Percentiles rank a stretch among this genome's conserved stretches.
Conservation (phyloP, 305 asterid species). For the Solanum hybrid region DNA sequence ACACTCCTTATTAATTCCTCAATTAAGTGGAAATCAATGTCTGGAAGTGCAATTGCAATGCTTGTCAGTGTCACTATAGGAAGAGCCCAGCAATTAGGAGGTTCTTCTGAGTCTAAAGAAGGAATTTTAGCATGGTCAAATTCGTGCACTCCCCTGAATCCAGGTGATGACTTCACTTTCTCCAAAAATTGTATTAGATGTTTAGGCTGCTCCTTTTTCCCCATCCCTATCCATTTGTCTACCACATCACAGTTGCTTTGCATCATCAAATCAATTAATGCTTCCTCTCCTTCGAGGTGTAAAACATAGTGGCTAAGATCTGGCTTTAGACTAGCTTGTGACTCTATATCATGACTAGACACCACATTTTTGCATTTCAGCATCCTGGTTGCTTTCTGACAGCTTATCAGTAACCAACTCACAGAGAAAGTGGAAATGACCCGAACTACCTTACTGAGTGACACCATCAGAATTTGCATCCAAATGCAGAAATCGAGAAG, state of each 20-base stretch:
- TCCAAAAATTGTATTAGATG: slow-evolving; percentile 31
- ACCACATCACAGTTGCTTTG: slow-evolving; percentile 29
- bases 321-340: slow-evolving; percentile 12
- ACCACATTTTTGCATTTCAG: slow-evolving; percentile 13
- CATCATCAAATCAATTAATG: slow-evolving; percentile 36
- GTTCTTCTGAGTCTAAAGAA: slow-evolving; percentile 40
- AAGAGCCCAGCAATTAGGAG: slow-evolving; percentile 61
- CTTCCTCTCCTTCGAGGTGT: slow-evolving; percentile 59
- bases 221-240: slow-evolving; percentile 39
- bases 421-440: slow-evolving; percentile 36
- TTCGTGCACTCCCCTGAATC: slow-evolving; percentile 45
- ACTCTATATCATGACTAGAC: slow-evolving; percentile 15
- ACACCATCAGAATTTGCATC: slow-evolving; percentile 46
- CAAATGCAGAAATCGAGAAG: slow-evolving; percentile 37
- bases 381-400: slow-evolving; percentile 16
- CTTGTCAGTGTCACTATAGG: slow-evolving; percentile 56
- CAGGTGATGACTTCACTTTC: slow-evolving; percentile 31
- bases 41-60: slow-evolving; percentile 52
- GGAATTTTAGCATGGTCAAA: slow-evolving; percentile 51
- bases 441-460: slow-evolving; percentile 52
- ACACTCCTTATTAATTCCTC: slow-evolving; percentile 38
- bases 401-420: slow-evolving; percentile 23
- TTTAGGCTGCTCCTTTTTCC: slow-evolving; percentile 39
- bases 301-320: slow-evolving; percentile 42
- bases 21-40: slow-evolving; percentile 15